Conservation (phyloP, 345 rosid species). For the Acer negundo region DNA sequence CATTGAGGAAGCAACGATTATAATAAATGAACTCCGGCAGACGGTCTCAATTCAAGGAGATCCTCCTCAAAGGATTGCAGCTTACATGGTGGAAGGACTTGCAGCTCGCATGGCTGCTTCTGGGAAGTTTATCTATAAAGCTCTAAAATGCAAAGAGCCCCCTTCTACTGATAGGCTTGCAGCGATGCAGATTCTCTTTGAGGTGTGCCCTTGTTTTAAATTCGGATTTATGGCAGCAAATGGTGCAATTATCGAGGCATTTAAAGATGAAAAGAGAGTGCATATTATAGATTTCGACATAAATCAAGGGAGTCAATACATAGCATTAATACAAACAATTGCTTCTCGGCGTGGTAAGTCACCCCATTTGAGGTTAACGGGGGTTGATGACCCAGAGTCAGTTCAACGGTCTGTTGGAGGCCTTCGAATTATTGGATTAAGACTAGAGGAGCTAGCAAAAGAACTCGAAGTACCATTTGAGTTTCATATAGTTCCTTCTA, state of each 20-base stretch:
- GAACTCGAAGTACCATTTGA: slow-evolving; percentile 63
- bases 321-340: slow-evolving; percentile 72
- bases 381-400: slow-evolving; percentile 95
- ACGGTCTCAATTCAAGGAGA: slow-evolving; percentile 92
- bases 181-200: slow-evolving; percentile 97
- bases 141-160: slow-evolving; percentile 96
- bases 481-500: slow-evolving; percentile 73
- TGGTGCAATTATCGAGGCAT: slow-evolving; percentile 78
- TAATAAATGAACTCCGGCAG: slow-evolving; percentile 74
- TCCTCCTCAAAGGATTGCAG: slow-evolving; percentile 90
- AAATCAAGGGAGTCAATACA: slow-evolving; percentile 94
- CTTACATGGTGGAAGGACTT: slow-evolving; percentile 98
- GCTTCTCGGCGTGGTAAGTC: slow-evolving; percentile 48
- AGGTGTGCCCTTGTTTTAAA: slow-evolving; percentile 95
- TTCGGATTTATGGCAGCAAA: slow-evolving; percentile 96
- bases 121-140: slow-evolving; percentile 79
- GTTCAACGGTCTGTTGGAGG: slow-evolving; percentile 88
- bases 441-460: slow-evolving; percentile 80
- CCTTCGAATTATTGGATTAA: slow-evolving; percentile 66
- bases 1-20: slow-evolving; percentile 55
- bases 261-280: slow-evolving; percentile 66
- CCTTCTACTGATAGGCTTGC: slow-evolving; percentile 94
- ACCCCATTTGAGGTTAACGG: slow-evolving; percentile 77
- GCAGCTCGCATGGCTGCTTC: slow-evolving; percentile 95
- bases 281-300: slow-evolving; percentile 92